These are phyloP conservation scores for Parascedosporium putredinis DNA, from an alignment of 2,329 filamentous ascomycete genomes.

Conservation along the genomic window DNA sequence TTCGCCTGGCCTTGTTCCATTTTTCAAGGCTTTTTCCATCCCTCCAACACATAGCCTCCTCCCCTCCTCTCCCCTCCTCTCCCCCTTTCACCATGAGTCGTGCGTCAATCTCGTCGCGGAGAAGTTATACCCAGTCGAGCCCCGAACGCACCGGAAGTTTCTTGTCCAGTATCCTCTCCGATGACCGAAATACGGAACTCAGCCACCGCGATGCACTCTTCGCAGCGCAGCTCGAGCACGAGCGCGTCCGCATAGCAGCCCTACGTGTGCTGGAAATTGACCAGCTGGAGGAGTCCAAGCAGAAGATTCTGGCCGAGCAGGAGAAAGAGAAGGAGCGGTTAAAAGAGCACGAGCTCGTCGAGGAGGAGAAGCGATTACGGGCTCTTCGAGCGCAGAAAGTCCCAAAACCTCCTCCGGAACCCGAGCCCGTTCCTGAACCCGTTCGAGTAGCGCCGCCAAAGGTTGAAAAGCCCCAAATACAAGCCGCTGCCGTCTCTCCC, in stretches of 20 bases:
- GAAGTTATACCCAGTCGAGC: slow-evolving; percentile 28
- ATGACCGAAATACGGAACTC: slow-evolving; percentile 51
- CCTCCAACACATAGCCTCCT: too few species aligned
- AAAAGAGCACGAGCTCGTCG: slow-evolving; percentile 33
- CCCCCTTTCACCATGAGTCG: slow-evolving; percentile 8
- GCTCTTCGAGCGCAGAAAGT: slow-evolving; percentile 35
- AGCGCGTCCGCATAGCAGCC: slow-evolving; percentile 46
- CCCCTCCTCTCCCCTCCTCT: neutral
- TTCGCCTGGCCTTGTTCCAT: too few species aligned
- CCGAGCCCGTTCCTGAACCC: slow-evolving; percentile 12
- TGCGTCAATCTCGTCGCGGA: slow-evolving; percentile 23
- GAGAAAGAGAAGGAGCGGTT: slow-evolving; percentile 35
- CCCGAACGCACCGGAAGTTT: slow-evolving; percentile 28
- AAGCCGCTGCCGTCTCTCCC: slow-evolving; percentile 11
- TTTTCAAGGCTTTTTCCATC: too few species aligned
- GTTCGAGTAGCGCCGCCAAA: slow-evolving; percentile 9
- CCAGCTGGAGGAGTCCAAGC: slow-evolving; percentile 32
- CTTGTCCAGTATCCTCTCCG: slow-evolving; percentile 48
- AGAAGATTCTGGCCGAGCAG: slow-evolving; percentile 32
- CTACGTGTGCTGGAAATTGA: slow-evolving; percentile 37
- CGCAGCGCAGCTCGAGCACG: slow-evolving; percentile 55
- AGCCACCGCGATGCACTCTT: slow-evolving; percentile 56
- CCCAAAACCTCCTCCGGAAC: slow-evolving; percentile 28
- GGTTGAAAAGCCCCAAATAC: slow-evolving; percentile 11
- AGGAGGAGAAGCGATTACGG: slow-evolving; percentile 36